Evolutionary conservation across 1,139 yeast species (phyloP).

Genomic region (Pichia sp.): DNA sequence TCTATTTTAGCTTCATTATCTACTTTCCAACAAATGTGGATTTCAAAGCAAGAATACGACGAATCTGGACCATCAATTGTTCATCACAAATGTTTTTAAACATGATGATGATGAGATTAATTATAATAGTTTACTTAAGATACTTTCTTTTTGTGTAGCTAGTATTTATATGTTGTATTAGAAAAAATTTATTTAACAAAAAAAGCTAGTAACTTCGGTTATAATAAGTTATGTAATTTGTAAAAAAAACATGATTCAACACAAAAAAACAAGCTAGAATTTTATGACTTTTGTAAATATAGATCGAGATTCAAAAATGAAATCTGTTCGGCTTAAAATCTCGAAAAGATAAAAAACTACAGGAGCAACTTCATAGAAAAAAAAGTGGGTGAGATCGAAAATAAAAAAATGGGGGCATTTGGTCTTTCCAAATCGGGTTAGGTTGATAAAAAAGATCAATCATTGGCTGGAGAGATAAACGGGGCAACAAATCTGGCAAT

Average conservation of each 20-base stretch:
- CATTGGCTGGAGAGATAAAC: not conserved
- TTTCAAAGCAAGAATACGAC: slow-evolving; percentile 99
- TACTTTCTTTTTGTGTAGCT: not conserved
- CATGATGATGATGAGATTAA: not conserved
- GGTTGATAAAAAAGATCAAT: not conserved
- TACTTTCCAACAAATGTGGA: slow-evolving; percentile 99
- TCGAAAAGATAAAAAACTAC: not conserved
- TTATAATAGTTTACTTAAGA: not conserved
- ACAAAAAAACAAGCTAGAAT: no score
- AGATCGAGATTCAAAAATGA: not conserved
- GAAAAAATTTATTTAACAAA: not conserved
- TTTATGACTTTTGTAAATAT: no score
- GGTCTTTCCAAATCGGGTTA: not conserved
- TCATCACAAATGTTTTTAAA: slow-evolving; percentile 99
- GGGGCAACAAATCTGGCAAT: not conserved
- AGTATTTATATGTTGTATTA: not conserved
- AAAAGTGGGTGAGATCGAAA: no score
- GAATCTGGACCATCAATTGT: slow-evolving; percentile 99
- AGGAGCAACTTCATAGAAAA: not conserved
- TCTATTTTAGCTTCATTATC: slow-evolving; percentile 97
- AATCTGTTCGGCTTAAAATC: no score
- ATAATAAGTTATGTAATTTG: not conserved
- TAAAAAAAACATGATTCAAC: not conserved
- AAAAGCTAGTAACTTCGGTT: not conserved
- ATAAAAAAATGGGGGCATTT: not conserved